Evolutionary conservation across 176 grass and related monocot species (phyloP), one percentile per base, ranked within the genome.

Genomic region (Olyra latifolia): DNA sequence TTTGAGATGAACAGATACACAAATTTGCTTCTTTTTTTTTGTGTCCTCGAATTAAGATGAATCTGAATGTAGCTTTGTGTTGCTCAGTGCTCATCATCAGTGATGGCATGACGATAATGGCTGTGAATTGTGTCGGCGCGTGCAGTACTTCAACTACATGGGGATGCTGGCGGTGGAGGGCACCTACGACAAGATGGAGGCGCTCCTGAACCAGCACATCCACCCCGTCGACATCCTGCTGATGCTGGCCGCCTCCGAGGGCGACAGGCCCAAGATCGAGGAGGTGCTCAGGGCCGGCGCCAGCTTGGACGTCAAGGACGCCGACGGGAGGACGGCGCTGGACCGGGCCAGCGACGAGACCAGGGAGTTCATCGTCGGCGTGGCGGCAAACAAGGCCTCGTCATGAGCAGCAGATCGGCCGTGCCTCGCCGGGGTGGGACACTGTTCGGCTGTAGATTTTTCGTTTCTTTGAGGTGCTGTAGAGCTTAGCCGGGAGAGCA

Each of bases 81-180:
- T 57, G 49, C 10, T 30, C 44, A 39, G 2, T 20, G 57, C 45
- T 27, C 4, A 3, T 35, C 55, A 28, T 41, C 74, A 73, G 12
- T 12, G n/a, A 44, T 44, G 10, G 43, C 43, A 23, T 62, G 23
- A 76, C 56, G n/a, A n/a, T n/a, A 62, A 10, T 8, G 41, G 23
- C 22, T 20, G 8, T 62, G 75, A 48, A 60, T 35, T 77, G n/a
- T 50, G 14, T 16, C 9, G 46, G n/a, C 22, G 42, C 14, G 6
- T 69, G 69, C 82, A 95, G 96, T 99, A 96, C 76, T 96, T 99
- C 97, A 96, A 99, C 84, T 99, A 99, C 82, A 99, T 96, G 97
- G 97, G 97, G 66, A 99, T 99, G 97, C 93, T 99, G 57, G 97
- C 97, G 72, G 97, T 99, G 67, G 97, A 99, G 57, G 93, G 97